phyloP scores from a whole-genome alignment of 2,329 filamentous ascomycete species.

The Plenodomus biglobosus region DNA sequence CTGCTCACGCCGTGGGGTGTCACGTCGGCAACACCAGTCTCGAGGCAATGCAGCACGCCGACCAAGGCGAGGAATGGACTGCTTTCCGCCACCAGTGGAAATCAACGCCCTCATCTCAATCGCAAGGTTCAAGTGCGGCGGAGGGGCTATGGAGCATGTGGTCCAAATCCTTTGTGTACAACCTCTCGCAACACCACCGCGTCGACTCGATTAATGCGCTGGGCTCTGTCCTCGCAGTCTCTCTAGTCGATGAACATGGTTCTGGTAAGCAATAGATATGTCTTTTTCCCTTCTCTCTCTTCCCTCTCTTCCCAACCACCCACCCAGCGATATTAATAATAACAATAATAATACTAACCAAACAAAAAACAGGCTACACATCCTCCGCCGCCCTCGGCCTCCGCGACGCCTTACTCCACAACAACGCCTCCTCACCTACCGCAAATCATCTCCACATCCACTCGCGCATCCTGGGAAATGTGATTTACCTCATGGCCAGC shows the following conservation, averaged over 20 bases:
- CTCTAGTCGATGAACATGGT: conserved; percentile 53
- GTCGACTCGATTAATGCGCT: conserved; percentile 71
- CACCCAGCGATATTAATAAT: no score
- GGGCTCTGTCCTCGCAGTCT: conserved; percentile 72
- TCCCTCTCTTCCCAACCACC: no score
- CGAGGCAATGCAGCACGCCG: conserved; percentile 50
- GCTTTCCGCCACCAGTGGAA: conserved; percentile 1
- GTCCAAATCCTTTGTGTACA: conserved; percentile 61
- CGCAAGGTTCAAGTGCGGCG: no score
- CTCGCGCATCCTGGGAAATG: conserved; percentile 62
- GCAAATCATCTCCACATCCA: conserved; percentile 57
- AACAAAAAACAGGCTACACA: conserved; percentile 52
- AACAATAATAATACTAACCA: neutral
- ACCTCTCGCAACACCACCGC: conserved; percentile 57
- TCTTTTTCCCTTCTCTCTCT: no score
- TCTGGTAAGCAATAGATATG: conserved; percentile 46
- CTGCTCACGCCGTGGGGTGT: conserved; percentile 79
- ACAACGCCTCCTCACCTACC: conserved; percentile 35
- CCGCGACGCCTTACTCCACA: conserved; percentile 53
- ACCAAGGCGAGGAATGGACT: conserved; percentile 2
- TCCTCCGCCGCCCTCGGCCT: conserved; percentile 58
- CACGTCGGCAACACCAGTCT: conserved; percentile 73
- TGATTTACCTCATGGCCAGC: conserved; percentile 63
- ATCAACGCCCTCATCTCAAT: no score
- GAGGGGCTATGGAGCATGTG: conserved; percentile 69